Evolutionary conservation across 2,329 filamentous ascomycete genomes (phyloP), one percentile per base, ranked within the genome.

Genomic region (Neofusicoccum parvum): DNA sequence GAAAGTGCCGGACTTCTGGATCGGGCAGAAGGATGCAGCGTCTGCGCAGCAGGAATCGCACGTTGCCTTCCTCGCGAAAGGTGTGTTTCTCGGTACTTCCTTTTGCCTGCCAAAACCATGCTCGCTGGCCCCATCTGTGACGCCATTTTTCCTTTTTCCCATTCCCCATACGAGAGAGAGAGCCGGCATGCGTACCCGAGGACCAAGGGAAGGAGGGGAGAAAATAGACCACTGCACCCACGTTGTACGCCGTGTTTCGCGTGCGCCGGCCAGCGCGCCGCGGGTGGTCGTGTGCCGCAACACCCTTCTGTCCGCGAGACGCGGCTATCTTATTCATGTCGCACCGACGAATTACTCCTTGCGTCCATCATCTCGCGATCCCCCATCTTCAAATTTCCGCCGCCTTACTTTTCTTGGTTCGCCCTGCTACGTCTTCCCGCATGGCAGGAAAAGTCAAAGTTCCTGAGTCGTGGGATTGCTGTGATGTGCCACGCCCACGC

Each of bases 1-100:
- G 14, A 59, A 46, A 15, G 41, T 37, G 41, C 23, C 54, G 3
- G 54, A 59, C n/a, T 59, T 59, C 27, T 59, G 54, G 54, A 45
- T 45, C 39, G 27, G 53, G 14, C 7, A 5, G 37, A 59, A 37
- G 27, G 54, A 59, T 20, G 27, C 27, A 15, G 41, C 54, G 41
- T 1, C 41, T 14, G 23, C 23, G 39, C 23, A 20, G 9, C 54
- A 37, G 41, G 27, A 59, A 27, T 23, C 27, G 14, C 54, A 58
- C 17, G 14, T 45, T n/a, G 37, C 39, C n/a, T 58, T 34, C 23
- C 23, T 32, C 9, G 53, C 20, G 37, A 45, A 45, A 45, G 53
- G 53, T 43, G 20, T 34, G 48, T 34, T 7, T 58, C 23, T 41
- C 20, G 27, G 27, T 32, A 7, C 27, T 34, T 15, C 39, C 10